A percentile compares a stretch with the other conserved stretches of the same genome.
phyloP scores from a whole-genome alignment of 2,329 filamentous ascomycete genomes.

The Verticillium dahliae region DNA sequence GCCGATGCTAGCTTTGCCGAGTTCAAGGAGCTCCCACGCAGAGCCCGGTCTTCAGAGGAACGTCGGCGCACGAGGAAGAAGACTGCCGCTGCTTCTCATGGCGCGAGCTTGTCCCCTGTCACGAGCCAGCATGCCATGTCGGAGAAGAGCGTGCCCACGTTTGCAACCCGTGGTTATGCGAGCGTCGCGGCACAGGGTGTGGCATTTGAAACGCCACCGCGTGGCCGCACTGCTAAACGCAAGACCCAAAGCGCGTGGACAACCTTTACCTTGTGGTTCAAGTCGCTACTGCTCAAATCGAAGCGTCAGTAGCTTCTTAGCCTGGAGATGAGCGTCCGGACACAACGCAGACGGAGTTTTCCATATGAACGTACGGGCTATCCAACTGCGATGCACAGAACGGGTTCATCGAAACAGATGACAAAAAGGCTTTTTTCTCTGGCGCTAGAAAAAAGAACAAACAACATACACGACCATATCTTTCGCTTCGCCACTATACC shows the following conservation, averaged over 20 bases:
- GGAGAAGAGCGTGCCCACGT: slow-evolving; percentile 32
- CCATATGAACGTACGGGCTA: background rate
- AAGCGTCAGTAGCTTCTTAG: background rate
- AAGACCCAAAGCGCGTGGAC: slow-evolving; percentile 58
- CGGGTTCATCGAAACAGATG: background rate
- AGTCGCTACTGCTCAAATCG: background rate
- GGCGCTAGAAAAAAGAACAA: background rate
- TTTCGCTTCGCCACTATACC: background rate
- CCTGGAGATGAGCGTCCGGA: background rate
- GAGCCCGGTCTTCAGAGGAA: background rate
- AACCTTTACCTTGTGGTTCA: slow-evolving; percentile 55
- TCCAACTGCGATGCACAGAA: background rate
- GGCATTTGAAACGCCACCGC: slow-evolving; percentile 33
- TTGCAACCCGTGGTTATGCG: slow-evolving; percentile 41
- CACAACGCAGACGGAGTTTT: too few relatives aligned
- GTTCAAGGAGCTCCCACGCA: background rate
- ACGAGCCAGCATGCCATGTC: slow-evolving; percentile 15
- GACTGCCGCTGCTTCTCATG: background rate
- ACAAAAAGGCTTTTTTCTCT: background rate
- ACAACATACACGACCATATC: background rate
- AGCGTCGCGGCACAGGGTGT: slow-evolving; percentile 32
- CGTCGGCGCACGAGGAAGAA: background rate
- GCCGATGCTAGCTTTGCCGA: background rate
- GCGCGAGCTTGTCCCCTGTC: slow-evolving; percentile 9
- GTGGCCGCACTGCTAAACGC: slow-evolving; percentile 45